These are phyloP conservation scores for Fusarium stilboides DNA, from an alignment of 2,329 filamentous ascomycete species.

Conservation along the genomic window DNA sequence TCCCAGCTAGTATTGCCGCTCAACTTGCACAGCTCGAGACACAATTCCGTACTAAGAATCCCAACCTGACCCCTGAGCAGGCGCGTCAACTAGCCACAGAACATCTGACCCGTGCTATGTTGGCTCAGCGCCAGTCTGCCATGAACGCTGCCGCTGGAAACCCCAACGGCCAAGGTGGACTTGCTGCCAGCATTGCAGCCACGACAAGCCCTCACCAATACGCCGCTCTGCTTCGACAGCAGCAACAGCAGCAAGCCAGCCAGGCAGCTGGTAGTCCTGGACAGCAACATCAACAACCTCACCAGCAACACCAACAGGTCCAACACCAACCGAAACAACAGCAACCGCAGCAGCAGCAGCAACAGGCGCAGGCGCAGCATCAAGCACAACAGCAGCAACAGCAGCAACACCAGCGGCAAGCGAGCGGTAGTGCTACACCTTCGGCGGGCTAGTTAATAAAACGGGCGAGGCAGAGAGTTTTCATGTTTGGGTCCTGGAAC, in stretches of 20 bases:
- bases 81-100: conserved; percentile 67
- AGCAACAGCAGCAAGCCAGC: conserved; percentile 65
- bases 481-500: conserved; percentile 31
- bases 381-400: conserved; percentile 38
- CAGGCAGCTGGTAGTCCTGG: conserved; percentile 51
- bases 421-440: conserved; percentile 60
- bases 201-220: conserved; percentile 72
- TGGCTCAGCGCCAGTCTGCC: conserved; percentile 66
- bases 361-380: conserved; percentile 30
- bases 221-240: conserved; percentile 70
- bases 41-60: conserved; percentile 67
- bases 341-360: conserved; percentile 40
- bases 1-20: conserved; percentile 63
- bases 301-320: conserved; percentile 48
- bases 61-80: conserved; percentile 65
- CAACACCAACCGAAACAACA: conserved; percentile 41
- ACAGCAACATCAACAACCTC: conserved; percentile 49
- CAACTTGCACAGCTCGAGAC: conserved; percentile 68
- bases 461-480: conserved; percentile 1
- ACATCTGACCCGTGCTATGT: conserved; percentile 63
- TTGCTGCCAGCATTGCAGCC: conserved; percentile 64
- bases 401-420: conserved; percentile 53
- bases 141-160: conserved; percentile 70
- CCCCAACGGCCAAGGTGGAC: conserved; percentile 60
- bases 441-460: conserved; percentile 50